Evolutionary conservation across 805 yeast genomes (phyloP).

Genomic region (Ogataea minuta): DNA sequence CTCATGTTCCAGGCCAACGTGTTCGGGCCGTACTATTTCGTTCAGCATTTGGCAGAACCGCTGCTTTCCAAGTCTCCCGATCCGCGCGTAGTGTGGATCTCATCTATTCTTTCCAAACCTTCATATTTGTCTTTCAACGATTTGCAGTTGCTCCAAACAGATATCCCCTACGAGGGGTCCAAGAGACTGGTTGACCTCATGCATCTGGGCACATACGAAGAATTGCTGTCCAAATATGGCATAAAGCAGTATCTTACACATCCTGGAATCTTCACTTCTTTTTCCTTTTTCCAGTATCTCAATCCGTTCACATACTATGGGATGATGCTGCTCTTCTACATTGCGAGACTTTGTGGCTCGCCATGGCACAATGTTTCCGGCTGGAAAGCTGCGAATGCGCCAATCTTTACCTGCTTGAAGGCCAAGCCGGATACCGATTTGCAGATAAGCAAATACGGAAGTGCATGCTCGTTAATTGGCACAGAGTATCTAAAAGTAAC

Average conservation of each 20-base stretch:
- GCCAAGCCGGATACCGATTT: constrained; percentile 44
- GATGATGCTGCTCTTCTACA: constrained; percentile 78
- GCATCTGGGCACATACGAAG: constrained; percentile 66
- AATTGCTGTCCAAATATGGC: constrained; percentile 46
- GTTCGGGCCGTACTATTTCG: constrained; percentile 89
- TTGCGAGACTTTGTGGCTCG: constrained; percentile 80
- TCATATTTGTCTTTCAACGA: constrained; percentile 72
- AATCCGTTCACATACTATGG: constrained; percentile 80
- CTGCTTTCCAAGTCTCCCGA: constrained; percentile 41
- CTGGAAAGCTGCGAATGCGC: constrained; percentile 86
- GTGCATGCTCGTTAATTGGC: constrained; percentile 67
- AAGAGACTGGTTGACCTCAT: constrained; percentile 81
- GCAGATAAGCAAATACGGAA: constrained; percentile 64
- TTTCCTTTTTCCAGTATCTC: constrained; percentile 72
- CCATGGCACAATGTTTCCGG: constrained; percentile 89
- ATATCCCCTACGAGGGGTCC: constrained; percentile 85
- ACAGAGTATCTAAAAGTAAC: constrained; percentile 55
- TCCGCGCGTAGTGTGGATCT: constrained; percentile 79
- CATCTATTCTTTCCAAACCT: constrained; percentile 79
- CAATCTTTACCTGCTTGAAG: constrained; percentile 59
- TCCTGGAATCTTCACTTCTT: constrained; percentile 91
- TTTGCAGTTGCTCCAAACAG: constrained; percentile 61
- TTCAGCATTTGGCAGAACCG: constrained; percentile 60
- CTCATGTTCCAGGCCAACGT: constrained; percentile 92
- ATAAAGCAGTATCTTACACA: constrained; percentile 78